Base-by-base conservation (phyloP, 73 alveolate genomes). In the Paramecium biaurelia region DNA sequence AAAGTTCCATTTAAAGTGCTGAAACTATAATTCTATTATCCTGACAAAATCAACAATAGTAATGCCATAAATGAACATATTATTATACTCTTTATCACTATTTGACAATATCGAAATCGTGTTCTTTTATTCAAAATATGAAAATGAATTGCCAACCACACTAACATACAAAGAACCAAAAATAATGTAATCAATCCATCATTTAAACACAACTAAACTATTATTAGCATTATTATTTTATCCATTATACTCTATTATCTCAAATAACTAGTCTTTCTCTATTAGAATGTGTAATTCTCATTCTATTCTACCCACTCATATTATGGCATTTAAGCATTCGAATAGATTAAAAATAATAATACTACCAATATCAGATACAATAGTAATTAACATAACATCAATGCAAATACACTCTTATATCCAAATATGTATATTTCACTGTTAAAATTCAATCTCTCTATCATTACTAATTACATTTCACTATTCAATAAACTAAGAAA, bases 121-220 rank as follows among this genome's bases (percentile, higher is more conserved):
- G 11, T 37, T 11, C 47, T 14, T 76, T 76, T 41, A 37, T 76
- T 21, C 12, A 76, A 18, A 2, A 76, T 21, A 9, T 79, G 90
- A 79, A 43, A 79, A 18, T 79, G 76, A 10, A 79, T 10, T 24
- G 76, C 90, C 15, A 79, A 45, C 90, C 90, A 79, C 3, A 20
- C 23, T 3, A 79, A 21, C 90, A 79, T 79, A 23, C 70, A 79
- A 9, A 38, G 10, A 28, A 79, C 56, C 47, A 79, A 45, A 20
- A 79, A 43, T 5, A 79, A 79, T 20, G 90, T 21, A 3, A 79
- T 24, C 12, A 79, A 42, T 79, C 90, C 90, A 79, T 79, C 90
- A 79, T 79, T 79, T 18, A 79, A 42, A 42, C 90, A 43, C 7
- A 79, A 30, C 8, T 30, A 45, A 15, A 45, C 72, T 43, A 79